phyloP scores from a whole-genome alignment of 1,139 yeast species.

The Pneumocystis sp. region DNA sequence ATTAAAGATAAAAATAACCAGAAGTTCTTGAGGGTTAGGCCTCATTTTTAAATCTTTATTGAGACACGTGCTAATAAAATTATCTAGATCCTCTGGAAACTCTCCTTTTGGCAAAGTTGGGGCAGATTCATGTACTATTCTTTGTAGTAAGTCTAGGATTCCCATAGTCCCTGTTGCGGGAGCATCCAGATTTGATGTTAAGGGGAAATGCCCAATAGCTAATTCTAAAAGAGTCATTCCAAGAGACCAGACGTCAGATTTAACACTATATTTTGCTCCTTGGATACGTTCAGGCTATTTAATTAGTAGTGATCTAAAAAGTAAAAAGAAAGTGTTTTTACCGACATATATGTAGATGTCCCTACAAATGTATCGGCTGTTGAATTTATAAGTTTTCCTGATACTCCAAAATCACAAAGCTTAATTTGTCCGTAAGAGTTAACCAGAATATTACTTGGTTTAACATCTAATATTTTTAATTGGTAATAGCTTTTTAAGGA shows the following conservation, averaged over 20 bases:
- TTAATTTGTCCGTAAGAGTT: constrained; percentile 70
- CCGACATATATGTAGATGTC: constrained; percentile 95
- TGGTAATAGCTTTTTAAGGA: constrained; percentile 17
- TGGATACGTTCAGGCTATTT: constrained; percentile 70
- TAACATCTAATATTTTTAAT: constrained; percentile 42
- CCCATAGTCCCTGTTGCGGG: constrained; percentile 39
- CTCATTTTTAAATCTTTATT: constrained; percentile 46
- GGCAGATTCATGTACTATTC: constrained; percentile 86
- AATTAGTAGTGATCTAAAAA: background rate
- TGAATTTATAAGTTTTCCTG: constrained; percentile 89
- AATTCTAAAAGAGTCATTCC: constrained; percentile 81
- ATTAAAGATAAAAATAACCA: constrained; percentile 24
- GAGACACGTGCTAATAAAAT: constrained; percentile 56
- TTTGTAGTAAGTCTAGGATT: constrained; percentile 71
- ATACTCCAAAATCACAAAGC: constrained; percentile 91
- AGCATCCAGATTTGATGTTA: constrained; percentile 52
- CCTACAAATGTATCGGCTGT: constrained; percentile 94
- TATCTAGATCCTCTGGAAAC: constrained; percentile 36
- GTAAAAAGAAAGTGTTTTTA: background rate
- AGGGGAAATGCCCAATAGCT: constrained; percentile 85
- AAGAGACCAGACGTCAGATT: constrained; percentile 90
- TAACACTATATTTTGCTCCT: constrained; percentile 57
- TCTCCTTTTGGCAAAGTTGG: constrained; percentile 41
- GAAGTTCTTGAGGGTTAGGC: constrained; percentile 46
- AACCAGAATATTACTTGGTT: constrained; percentile 85